Evolutionary conservation across 106 monocot genomes (phyloP).

Genomic region (Amphibolis antarctica): DNA sequence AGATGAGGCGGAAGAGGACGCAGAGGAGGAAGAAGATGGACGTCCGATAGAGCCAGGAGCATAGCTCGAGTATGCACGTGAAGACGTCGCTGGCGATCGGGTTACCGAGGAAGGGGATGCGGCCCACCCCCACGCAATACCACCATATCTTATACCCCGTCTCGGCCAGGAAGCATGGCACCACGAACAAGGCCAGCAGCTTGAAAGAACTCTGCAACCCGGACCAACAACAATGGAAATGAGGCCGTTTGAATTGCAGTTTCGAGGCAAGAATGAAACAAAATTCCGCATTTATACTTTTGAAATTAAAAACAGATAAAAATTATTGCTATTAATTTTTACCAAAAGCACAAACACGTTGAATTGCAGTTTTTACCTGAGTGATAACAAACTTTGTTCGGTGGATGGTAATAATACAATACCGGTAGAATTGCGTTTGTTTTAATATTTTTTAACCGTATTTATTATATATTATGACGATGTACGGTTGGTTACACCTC

Average conservation of each 20-base stretch:
- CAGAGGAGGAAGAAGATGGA: conserved; percentile 58
- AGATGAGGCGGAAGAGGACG: conserved; percentile 75
- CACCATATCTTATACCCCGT: conserved; percentile 70
- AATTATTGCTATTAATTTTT: too few species aligned
- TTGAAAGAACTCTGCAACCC: conserved; percentile 42
- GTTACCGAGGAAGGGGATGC: conserved; percentile 48
- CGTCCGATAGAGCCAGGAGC: conserved; percentile 74
- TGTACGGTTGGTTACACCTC: too few species aligned
- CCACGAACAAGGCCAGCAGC: conserved; percentile 47
- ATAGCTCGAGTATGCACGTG: conserved; percentile 50
- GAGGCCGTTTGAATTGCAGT: background rate
- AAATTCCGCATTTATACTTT: too few species aligned
- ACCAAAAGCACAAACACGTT: too few species aligned
- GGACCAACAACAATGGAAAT: background rate
- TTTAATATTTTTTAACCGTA: too few species aligned
- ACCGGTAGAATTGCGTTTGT: too few species aligned
- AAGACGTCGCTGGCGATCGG: conserved; percentile 30
- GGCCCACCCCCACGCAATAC: conserved; percentile 36
- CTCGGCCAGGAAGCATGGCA: conserved; percentile 64
- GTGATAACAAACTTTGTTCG: too few species aligned
- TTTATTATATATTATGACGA: too few species aligned
- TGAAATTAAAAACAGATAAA: too few species aligned
- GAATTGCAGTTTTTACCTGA: too few species aligned
- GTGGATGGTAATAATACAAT: too few species aligned
- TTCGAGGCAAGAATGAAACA: background rate